Percentiles rank a stretch among this genome's conserved stretches.
These are phyloP conservation scores for Diaporthe ilicicola DNA, from an alignment of 2,329 filamentous ascomycete species.

Conservation along the genomic window DNA sequence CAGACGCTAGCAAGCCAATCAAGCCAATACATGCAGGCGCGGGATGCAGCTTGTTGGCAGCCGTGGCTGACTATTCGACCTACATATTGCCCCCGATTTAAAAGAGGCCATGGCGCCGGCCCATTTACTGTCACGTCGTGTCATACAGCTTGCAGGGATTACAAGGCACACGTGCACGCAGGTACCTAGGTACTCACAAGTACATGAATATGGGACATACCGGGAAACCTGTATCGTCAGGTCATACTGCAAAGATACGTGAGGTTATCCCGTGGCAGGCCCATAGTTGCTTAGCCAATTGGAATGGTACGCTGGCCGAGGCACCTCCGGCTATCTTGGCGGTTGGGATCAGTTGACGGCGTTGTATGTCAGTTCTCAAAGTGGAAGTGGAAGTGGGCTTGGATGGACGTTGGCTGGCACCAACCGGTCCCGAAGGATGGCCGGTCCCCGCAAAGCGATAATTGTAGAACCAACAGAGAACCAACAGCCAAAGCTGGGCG, in stretches of 20 bases:
- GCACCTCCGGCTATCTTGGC: not conserved
- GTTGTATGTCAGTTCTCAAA: not conserved
- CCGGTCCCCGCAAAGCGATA: not conserved
- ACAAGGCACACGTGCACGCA: not conserved
- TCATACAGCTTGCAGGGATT: slow-evolving; percentile 7
- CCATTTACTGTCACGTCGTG: not conserved
- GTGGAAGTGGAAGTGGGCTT: not conserved
- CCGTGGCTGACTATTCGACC: slow-evolving; percentile 3
- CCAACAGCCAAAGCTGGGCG: not conserved
- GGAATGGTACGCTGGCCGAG: too few species aligned
- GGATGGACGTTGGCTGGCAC: not conserved
- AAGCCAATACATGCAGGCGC: slow-evolving; percentile 11
- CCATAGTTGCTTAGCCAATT: too few species aligned
- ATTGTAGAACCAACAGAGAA: slow-evolving; percentile 14
- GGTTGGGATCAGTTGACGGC: too few species aligned
- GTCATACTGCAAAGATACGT: not conserved
- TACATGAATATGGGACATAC: not conserved
- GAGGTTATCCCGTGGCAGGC: not conserved
- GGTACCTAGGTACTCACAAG: not conserved
- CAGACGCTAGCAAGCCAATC: slow-evolving; percentile 18
- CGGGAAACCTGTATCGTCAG: not conserved
- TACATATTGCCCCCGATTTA: slow-evolving; percentile 2
- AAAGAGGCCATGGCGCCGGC: slow-evolving; percentile 4
- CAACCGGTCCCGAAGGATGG: slow-evolving; percentile 1
- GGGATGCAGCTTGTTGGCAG: slow-evolving; percentile 21